These are phyloP conservation scores for Vachellia pachyceras DNA, from an alignment of 306 rosid genomes.

Conservation along the genomic window DNA sequence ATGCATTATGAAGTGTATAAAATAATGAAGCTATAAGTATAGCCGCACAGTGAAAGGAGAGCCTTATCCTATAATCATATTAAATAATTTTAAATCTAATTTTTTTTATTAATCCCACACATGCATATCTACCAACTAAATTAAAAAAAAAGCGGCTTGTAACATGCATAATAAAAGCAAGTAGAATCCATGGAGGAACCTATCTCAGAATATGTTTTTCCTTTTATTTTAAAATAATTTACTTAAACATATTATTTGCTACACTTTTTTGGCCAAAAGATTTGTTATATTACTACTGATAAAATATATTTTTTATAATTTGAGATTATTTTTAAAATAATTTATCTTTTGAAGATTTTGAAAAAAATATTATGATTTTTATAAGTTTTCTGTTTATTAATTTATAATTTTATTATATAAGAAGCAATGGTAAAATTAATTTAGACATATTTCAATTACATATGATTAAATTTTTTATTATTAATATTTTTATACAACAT, in stretches of 20 bases:
- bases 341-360: no score
- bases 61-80: neutral
- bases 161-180: neutral
- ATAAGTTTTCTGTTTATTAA: no score
- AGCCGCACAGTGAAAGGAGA: neutral
- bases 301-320: no score
- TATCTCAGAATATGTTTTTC: neutral
- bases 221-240: neutral
- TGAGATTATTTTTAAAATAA: no score
- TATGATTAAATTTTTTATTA: no score
- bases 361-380: no score
- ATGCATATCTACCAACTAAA: neutral
- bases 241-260: no score
- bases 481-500: no score
- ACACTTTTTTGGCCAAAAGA: neutral
- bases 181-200: neutral
- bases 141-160: neutral
- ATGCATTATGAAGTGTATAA: neutral
- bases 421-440: no score
- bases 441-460: no score
- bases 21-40: slow-evolving; percentile 1
- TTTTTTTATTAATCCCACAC: neutral
- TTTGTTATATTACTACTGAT: neutral
- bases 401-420: no score
- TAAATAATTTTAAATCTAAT: neutral